Evolutionary conservation across 495 filamentous ascomycete genomes (phyloP).

Genomic region (Trichocladium antarcticum): DNA sequence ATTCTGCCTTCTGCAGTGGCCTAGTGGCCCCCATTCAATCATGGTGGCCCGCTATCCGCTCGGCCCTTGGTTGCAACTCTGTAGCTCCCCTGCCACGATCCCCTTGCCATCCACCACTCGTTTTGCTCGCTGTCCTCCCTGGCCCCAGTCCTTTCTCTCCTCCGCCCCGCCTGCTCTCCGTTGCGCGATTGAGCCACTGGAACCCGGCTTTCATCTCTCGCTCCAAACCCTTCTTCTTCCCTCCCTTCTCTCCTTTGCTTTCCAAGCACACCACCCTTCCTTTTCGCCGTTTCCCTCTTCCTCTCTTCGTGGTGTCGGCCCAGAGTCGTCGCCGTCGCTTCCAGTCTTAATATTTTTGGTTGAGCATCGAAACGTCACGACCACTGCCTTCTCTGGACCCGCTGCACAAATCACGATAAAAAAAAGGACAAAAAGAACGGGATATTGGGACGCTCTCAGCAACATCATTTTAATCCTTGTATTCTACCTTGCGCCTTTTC

Average conservation of each 20-base stretch:
- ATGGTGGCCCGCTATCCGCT: slow-evolving; percentile 27
- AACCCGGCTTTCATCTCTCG: slow-evolving; percentile 12
- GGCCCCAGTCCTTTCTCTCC: slow-evolving; percentile 3
- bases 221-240: slow-evolving; percentile 24
- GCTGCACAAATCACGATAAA: slow-evolving; percentile 12
- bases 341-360: slow-evolving; percentile 17
- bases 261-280: slow-evolving; percentile 34
- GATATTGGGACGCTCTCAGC: slow-evolving; percentile 17
- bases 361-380: slow-evolving; percentile 3
- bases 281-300: slow-evolving; percentile 38
- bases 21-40: slow-evolving; percentile 26
- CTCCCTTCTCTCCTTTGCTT: slow-evolving; percentile 25
- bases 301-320: slow-evolving; percentile 28
- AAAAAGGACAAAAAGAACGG: slow-evolving; percentile 13
- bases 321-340: slow-evolving; percentile 22
- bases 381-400: slow-evolving; percentile 20
- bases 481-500: slow-evolving; percentile 25
- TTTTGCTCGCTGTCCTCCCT: slow-evolving; percentile 12
- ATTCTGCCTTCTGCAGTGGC: slow-evolving; percentile 14
- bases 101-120: slow-evolving; percentile 20
- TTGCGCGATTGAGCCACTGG: slow-evolving; percentile 1
- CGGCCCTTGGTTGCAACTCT: slow-evolving; percentile 18
- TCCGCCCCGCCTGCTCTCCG: slow-evolving; percentile 13
- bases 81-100: slow-evolving; percentile 21
- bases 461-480: slow-evolving; percentile 31